Conservation (phyloP, 331 rosid genomes). For the Pyrus hybrid region DNA sequence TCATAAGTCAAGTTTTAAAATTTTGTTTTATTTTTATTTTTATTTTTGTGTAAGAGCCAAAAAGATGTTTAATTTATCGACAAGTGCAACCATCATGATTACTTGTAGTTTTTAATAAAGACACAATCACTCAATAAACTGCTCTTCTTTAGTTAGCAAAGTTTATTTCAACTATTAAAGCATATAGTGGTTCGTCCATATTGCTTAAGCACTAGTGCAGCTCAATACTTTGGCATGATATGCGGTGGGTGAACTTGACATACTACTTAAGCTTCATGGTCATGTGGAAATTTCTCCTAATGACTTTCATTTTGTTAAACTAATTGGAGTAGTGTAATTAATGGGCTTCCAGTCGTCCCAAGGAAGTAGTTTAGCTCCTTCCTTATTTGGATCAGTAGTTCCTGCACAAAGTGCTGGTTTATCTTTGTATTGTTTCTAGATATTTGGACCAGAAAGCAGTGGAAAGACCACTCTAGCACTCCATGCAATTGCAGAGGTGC, state of each 20-base stretch:
- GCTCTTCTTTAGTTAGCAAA: background rate
- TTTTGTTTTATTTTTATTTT: too few relatives aligned
- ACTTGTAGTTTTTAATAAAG: background rate
- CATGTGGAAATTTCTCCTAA: background rate
- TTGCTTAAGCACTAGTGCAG: background rate
- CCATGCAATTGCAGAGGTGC: constrained; percentile 97
- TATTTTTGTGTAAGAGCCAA: background rate
- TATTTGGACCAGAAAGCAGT: constrained; percentile 97
- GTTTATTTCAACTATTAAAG: background rate
- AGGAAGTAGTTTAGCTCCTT: background rate
- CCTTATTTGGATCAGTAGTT: background rate
- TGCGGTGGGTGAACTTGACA: background rate
- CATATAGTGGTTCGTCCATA: background rate
- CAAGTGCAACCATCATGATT: background rate
- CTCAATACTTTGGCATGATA: background rate
- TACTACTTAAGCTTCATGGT: background rate
- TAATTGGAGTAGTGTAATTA: background rate
- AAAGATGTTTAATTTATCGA: background rate
- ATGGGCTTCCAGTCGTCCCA: background rate
- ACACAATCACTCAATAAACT: background rate
- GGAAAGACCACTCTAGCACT: constrained; percentile 97
- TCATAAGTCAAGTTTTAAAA: too few relatives aligned
- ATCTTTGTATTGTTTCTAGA: constrained; percentile 37
- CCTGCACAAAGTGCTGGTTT: constrained; percentile 2
- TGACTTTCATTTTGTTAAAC: background rate